These are phyloP conservation scores for Scheffersomyces illinoinensis DNA, from an alignment of 1,139 yeast species.

Conservation along the genomic window DNA sequence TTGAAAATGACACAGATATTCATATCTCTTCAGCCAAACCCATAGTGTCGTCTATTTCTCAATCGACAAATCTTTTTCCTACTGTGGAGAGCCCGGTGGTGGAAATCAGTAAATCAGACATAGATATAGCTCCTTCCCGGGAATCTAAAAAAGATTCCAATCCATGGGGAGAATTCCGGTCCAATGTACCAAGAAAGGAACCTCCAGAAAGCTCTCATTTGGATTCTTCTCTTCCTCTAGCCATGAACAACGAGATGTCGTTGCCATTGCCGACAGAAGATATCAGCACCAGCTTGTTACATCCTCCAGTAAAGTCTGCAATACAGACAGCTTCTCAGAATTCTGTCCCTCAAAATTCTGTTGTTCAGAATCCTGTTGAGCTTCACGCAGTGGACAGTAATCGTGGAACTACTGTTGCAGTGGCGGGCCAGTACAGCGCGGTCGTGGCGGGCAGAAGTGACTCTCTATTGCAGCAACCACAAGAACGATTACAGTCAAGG, in stretches of 20 bases:
- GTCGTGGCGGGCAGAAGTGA: not conserved
- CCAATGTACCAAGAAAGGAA: constrained; percentile 3
- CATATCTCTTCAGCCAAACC: not conserved
- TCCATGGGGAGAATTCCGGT: constrained; percentile 22
- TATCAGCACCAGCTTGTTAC: not conserved
- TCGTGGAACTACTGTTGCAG: not conserved
- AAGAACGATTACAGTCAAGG: not conserved
- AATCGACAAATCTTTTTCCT: constrained; percentile 3
- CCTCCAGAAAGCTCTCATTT: constrained; percentile 42
- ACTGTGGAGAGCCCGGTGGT: not conserved
- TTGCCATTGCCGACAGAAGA: not conserved
- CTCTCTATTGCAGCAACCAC: not conserved
- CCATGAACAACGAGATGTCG: constrained; percentile 4
- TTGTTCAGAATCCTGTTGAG: not conserved
- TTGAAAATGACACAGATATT: not conserved
- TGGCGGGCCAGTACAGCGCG: not conserved
- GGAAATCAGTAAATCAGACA: not conserved
- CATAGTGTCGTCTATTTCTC: not conserved
- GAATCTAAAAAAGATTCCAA: constrained; percentile 15
- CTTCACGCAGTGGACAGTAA: not conserved
- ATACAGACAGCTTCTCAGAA: not conserved
- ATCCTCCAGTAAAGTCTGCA: not conserved
- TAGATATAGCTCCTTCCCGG: not conserved
- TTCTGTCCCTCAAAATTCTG: not conserved
- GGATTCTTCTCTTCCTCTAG: constrained; percentile 38